Percentiles rank a stretch among this genome's conserved stretches.
Evolutionary conservation across 2,329 filamentous ascomycete species (phyloP).

Genomic region (Rachicladosporium sp.): DNA sequence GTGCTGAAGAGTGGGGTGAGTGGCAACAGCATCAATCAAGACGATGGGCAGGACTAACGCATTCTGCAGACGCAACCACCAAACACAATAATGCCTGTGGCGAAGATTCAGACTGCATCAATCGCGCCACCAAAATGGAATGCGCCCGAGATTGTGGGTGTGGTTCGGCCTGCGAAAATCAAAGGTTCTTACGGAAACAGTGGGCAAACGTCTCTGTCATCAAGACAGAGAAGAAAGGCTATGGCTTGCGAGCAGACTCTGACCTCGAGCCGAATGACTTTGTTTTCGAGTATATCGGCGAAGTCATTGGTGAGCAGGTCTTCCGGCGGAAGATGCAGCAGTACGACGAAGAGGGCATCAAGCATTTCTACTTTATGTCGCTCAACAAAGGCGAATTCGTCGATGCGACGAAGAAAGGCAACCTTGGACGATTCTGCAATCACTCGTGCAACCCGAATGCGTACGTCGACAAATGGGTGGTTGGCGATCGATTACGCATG

Average conservation of each 20-base stretch:
- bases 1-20: slow-evolving; percentile 89
- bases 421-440: slow-evolving; percentile 94
- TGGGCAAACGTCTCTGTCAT: slow-evolving; percentile 90
- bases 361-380: slow-evolving; percentile 99
- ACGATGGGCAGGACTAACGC: slow-evolving; percentile 20
- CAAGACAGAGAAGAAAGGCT: slow-evolving; percentile 96
- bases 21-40: slow-evolving; percentile 5
- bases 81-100: slow-evolving; percentile 71
- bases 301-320: slow-evolving; percentile 86
- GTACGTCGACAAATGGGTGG: slow-evolving; percentile 99
- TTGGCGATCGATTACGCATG: slow-evolving; percentile 95
- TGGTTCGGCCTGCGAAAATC: slow-evolving; percentile 78
- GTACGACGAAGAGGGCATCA: slow-evolving; percentile 93
- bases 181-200: slow-evolving; percentile 81
- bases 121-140: slow-evolving; percentile 95
- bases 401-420: slow-evolving; percentile 92
- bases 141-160: slow-evolving; percentile 82
- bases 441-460: slow-evolving; percentile 98
- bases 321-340: slow-evolving; percentile 84
- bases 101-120: slow-evolving; percentile 96
- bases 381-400: slow-evolving; percentile 93
- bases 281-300: slow-evolving; percentile 95
- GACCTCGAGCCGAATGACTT: slow-evolving; percentile 76
- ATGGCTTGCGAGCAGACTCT: slow-evolving; percentile 70
- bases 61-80: slow-evolving; percentile 34